Percentiles rank a stretch among this genome's conserved stretches.
Conservation (phyloP, 129 eudicot species). For the Kitagawia praeruptora region DNA sequence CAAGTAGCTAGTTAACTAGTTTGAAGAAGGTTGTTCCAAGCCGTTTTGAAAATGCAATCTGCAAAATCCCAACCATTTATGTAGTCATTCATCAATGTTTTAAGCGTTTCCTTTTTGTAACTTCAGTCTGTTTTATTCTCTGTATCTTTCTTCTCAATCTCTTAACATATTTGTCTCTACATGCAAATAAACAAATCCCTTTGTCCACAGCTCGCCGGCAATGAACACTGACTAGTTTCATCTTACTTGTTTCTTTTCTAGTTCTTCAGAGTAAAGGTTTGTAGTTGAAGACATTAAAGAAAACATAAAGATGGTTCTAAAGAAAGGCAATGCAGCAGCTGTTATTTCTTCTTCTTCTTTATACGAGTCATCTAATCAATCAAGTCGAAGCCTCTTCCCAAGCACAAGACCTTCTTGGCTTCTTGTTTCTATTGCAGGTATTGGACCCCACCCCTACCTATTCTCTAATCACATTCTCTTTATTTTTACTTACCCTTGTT, state of each 20-base stretch:
- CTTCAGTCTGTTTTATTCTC: not conserved
- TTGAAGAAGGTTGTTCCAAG: not conserved
- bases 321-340: not conserved
- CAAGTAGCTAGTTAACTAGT: not conserved
- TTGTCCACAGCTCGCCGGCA: not conserved
- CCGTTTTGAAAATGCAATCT: not conserved
- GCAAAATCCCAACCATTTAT: not conserved
- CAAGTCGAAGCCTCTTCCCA: slow-evolving; percentile 23
- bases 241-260: not conserved
- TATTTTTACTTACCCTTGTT: not conserved
- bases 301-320: slow-evolving; percentile 10
- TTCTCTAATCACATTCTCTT: not conserved
- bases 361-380: slow-evolving; percentile 5
- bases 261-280: not conserved
- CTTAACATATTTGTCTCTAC: not conserved
- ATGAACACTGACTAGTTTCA: not conserved
- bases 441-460: not conserved
- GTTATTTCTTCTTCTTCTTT: not conserved
- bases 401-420: slow-evolving; percentile 43
- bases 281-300: not conserved
- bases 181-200: not conserved
- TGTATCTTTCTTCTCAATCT: not conserved
- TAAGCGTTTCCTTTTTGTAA: not conserved
- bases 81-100: not conserved
- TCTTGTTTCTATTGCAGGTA: slow-evolving; percentile 48